Base-by-base conservation (phyloP, 1,284 basidiomycete species). In the Ceratobasidium theobromae region DNA sequence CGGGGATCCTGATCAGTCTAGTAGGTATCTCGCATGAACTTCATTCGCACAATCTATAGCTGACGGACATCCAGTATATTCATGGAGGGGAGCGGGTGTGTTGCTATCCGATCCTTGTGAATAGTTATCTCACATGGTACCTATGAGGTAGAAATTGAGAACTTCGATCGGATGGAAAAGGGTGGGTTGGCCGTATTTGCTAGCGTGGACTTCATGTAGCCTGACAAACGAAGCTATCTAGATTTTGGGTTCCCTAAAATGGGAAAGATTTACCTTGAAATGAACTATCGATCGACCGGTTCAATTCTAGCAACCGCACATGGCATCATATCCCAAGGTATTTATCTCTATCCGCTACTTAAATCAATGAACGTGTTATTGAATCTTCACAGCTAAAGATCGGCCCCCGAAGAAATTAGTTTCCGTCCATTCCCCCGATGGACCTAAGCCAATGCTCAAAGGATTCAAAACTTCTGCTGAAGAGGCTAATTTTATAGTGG, bases 1-100 rank as follows among this genome's bases (percentile, higher is more conserved):
- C 3, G 94, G 94, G 0, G 94, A 97, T 76, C 93, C 94, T 0
- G 93, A 97, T 75, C 93, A 96, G 74, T 93, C 91, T 2, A 95
- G 86, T 87, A 67, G 55, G 80, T 73, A 40, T 14, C 14, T n/a
- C 9, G 23, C 30, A 16, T 65, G n/a, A n/a, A 28, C 9, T 38
- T 14, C 9, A 25, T 9, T 25, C 4, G 6, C n/a, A 6, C 43
- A 35, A 45, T 49, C 32, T 27, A 16, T 21, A 49, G 3, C 48
- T 23, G 16, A 45, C 2, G 11, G 8, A 16, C 21, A 32, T 55
- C n/a, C 49, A 87, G 85, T 94, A 67, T 94, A 94, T 71, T 91
- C 90, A 11, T 96, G 93, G 93, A 84, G 93, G 8, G 88, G 89
- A 11, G 93, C 93, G 1, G 75, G 75, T 76, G 35, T 38, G 35